These are phyloP conservation scores for Hordeum pubiflorum DNA, from an alignment of 202 grass and related monocot genomes.

Conservation along the genomic window DNA sequence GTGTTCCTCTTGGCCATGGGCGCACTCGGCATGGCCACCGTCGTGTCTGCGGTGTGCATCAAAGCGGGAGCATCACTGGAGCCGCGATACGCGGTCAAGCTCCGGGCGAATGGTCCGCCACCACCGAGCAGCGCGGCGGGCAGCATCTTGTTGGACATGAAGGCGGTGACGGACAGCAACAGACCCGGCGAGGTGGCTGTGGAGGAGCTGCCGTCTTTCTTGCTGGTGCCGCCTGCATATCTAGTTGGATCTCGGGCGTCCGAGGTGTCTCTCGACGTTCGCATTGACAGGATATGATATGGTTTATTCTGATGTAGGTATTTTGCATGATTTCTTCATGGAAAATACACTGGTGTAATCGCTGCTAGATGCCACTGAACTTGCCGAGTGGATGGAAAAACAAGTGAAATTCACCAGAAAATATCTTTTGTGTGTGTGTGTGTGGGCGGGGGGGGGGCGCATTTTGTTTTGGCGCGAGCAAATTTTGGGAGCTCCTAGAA, in stretches of 20 bases:
- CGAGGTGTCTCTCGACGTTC: neutral
- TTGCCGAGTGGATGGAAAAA: no score
- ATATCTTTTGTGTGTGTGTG: no score
- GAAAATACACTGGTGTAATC: no score
- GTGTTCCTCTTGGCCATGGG: neutral
- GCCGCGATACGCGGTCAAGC: neutral
- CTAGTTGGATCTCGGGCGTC: neutral
- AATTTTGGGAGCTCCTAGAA: no score
- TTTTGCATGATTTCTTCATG: no score
- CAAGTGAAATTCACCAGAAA: no score
- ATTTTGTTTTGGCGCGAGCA: no score
- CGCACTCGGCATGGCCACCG: neutral
- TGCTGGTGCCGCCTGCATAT: neutral
- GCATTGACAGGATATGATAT: neutral
- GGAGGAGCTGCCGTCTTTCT: neutral
- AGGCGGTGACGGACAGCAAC: neutral
- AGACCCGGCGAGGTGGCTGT: neutral
- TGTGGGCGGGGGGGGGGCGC: no score
- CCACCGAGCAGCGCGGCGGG: neutral
- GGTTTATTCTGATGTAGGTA: no score
- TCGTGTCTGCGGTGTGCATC: neutral
- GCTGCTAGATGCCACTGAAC: no score
- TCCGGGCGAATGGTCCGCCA: neutral
- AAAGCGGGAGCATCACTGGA: neutral
- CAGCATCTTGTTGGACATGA: neutral